Evolutionary conservation across 495 filamentous ascomycete genomes (phyloP), one percentile per base, ranked within the genome.

Genomic region (Lasiosphaeris hirsuta): DNA sequence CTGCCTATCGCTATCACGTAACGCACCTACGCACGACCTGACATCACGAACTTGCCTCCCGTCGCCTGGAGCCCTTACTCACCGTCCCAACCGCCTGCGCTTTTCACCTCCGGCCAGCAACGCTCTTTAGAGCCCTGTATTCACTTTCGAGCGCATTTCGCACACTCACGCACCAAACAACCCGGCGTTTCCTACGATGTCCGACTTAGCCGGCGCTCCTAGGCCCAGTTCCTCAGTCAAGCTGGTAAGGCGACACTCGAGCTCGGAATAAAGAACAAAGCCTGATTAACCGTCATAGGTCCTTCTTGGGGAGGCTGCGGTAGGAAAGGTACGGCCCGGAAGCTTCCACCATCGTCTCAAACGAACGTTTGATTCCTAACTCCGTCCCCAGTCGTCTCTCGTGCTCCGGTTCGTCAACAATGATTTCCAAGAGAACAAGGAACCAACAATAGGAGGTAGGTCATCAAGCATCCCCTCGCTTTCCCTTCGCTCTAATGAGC

Each of bases 341-440:
- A 39, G 10, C 30, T 55, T 35, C 37, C 59, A 55, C 19, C 10
- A 42, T 18, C 9, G 18, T 61, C 10, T 34, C 51, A 39, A 35
- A 13, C 42, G 49, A 48, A 11, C 44, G 15, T 10, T 7, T 9
- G 23, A 30, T 30, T 34, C 42, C 53, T 56, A 34, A 49, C 23
- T 35, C 13, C 23, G 15, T 39, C 41, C 56, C 57, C 60, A 98
- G 94, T 97, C 95, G 39, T 98, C 94, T 40, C 87, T 98, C 49
- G 94, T 98, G 53, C 84, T 98, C 63, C 90, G 94, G 65, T 98
- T 98, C 71, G 94, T 98, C 69, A 98, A 97, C 82, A 92, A 98
- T 77, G 94, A 97, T 76, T 98, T 97, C 67, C 94, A 98, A 79
- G 95, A 97, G 75, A 98, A 98, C 73, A 98, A 98, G 79, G 94